A percentile compares a stretch with the other conserved stretches of the same genome.
Evolutionary conservation across 371 early-diverging fungal species (phyloP).

Genomic region (Cokeromyces recurvatus): DNA sequence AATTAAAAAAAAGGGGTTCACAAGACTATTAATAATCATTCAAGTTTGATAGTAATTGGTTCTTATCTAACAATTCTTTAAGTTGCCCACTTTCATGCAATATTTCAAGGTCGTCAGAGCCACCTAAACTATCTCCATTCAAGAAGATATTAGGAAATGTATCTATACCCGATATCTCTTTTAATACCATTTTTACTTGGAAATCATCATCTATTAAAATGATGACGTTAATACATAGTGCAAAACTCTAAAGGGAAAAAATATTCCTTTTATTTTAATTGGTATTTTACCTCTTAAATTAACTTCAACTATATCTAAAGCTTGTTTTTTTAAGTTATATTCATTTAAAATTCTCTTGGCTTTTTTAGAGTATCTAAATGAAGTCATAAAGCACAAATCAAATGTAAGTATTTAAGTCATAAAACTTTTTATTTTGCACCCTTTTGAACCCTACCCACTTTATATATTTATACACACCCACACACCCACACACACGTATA

Average conservation of each 20-base stretch:
- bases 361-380: slow-evolving; percentile 18
- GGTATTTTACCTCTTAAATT: slow-evolving; percentile 20
- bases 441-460: too few species aligned
- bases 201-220: slow-evolving; percentile 20
- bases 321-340: slow-evolving; percentile 9
- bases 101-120: slow-evolving; percentile 23
- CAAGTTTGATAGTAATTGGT: too few species aligned
- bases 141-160: slow-evolving; percentile 38
- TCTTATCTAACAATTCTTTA: slow-evolving; percentile 4
- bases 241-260: too few species aligned
- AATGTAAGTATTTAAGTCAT: too few species aligned
- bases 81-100: slow-evolving; percentile 25
- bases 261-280: neutral
- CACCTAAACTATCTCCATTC: slow-evolving; percentile 24
- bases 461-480: too few species aligned
- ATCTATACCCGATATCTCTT: slow-evolving; percentile 21
- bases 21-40: too few species aligned
- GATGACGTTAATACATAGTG: too few species aligned
- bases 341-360: slow-evolving; percentile 15
- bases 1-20: too few species aligned
- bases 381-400: neutral
- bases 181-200: slow-evolving; percentile 22
- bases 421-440: too few species aligned
- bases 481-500: neutral
- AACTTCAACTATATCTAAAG: slow-evolving; percentile 22